phyloP scores from a whole-genome alignment of 192 early-diverging fungal species.

The Cetraspora pellucida region DNA sequence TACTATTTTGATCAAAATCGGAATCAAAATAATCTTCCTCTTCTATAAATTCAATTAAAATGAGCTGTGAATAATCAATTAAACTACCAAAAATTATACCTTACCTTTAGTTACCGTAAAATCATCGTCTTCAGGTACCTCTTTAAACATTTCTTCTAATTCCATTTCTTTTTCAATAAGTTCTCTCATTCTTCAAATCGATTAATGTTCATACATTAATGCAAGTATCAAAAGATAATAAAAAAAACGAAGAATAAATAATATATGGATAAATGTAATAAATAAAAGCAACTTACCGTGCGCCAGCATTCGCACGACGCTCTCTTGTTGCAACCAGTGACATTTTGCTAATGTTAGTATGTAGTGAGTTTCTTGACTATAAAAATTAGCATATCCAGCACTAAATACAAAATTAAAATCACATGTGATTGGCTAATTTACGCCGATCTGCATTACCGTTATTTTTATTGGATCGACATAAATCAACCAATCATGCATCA shows the following conservation, averaged over 20 bases:
- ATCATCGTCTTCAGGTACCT: conserved; percentile 54
- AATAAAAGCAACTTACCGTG: conserved; percentile 36
- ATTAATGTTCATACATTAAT: not conserved
- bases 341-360: not conserved
- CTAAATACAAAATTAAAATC: no score
- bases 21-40: conserved; percentile 58
- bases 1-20: conserved; percentile 55
- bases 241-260: not conserved
- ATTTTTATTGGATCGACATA: no score
- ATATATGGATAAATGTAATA: not conserved
- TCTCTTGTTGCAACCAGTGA: conserved; percentile 42
- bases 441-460: no score
- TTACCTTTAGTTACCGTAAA: conserved; percentile 46
- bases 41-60: conserved; percentile 25
- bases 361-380: no score
- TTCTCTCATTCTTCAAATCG: conserved; percentile 46
- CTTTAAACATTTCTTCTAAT: conserved; percentile 58
- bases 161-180: conserved; percentile 56
- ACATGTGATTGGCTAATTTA: no score
- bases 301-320: conserved; percentile 50
- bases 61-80: not conserved
- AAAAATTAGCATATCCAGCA: no score
- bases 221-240: not conserved
- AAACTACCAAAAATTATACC: not conserved
- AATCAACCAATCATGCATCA: no score